These are phyloP conservation scores for Schoenoplectus triqueter DNA, from an alignment of 202 grass and related monocot species.

Conservation along the genomic window DNA sequence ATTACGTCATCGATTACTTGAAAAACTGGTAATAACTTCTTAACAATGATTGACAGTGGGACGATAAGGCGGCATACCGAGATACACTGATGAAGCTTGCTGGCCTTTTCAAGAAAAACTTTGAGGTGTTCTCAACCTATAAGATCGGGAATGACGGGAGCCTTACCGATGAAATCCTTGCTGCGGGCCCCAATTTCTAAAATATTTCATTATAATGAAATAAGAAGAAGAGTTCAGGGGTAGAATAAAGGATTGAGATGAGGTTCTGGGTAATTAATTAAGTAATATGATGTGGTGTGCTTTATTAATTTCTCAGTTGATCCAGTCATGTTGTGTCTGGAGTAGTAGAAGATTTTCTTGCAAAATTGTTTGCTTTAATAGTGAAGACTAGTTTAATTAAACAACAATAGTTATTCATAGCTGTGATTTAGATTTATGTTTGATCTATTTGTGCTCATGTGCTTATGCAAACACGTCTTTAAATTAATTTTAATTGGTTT, in stretches of 20 bases:
- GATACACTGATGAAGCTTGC: slow-evolving; percentile 85
- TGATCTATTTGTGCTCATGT: slow-evolving; percentile 9
- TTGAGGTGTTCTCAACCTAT: slow-evolving; percentile 93
- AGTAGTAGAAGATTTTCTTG: neutral
- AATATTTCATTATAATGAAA: slow-evolving; percentile 29
- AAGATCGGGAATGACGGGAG: slow-evolving; percentile 71
- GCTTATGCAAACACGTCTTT: neutral
- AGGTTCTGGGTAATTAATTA: neutral
- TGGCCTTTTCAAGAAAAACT: slow-evolving; percentile 95
- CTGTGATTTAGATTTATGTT: neutral
- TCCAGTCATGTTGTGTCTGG: neutral
- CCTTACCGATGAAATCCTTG: slow-evolving; percentile 92
- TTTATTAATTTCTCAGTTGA: slow-evolving; percentile 14
- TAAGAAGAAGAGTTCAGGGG: slow-evolving; percentile 12
- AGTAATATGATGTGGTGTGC: slow-evolving; percentile 10
- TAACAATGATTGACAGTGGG: slow-evolving; percentile 55
- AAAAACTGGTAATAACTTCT: slow-evolving; percentile 15
- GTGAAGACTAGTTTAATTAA: neutral
- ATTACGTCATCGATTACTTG: neutral
- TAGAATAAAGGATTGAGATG: slow-evolving; percentile 55
- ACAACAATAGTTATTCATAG: neutral
- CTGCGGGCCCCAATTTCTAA: slow-evolving; percentile 91
- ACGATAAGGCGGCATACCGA: slow-evolving; percentile 71
- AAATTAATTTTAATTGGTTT: neutral
- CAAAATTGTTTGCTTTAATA: neutral